Evolutionary conservation across 192 early-diverging fungal genomes (phyloP), one percentile per base, ranked within the genome.

Genomic region (Pilaira anomala): DNA sequence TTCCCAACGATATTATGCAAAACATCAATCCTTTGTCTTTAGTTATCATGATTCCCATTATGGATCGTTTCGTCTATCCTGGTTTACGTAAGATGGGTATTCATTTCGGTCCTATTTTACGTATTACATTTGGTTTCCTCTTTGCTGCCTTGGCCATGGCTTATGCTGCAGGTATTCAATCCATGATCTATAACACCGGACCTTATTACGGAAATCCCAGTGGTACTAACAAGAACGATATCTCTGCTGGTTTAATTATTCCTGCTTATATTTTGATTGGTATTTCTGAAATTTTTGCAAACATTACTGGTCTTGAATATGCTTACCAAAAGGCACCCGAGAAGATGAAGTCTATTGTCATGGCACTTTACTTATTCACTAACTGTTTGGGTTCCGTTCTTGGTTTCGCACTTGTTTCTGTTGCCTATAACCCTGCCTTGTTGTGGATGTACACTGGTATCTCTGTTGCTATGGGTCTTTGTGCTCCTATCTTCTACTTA

Each of bases 1-100:
- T 89, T 44, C 80, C 87, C 50, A 83, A 85, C 67, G 88, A 90
- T 63, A 79, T 85, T 50, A 80, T 91, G 67, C 79, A 83, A 57
- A 85, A 85, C 65, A 77, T 88, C 48, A 81, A 88, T 60, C 83
- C 87, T 19, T 46, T 90, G 49, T 69, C 79, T 60, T 57, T 92
- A 52, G 78, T 91, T 48, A 77, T 88, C 46, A 63, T 82, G 7
- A 89, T 90, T 60, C 90, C 90, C 14, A 67, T 90, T 42, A 83
- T 90, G 55, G 86, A 90, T 74, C 62, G 60, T 36, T 18, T 77
- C 25, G 56, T 87, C 46, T 88, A 87, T 78, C 90, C 90, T 5
- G 46, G 48, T 25, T 54, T 88, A 55, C 76, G 76, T 57, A 73
- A 77, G 48, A 57, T 69, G 28, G 83, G 84, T 21, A 58, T 80